These are phyloP conservation scores for Vicia villosa DNA, from an alignment of 306 rosid genomes.

Conservation along the genomic window DNA sequence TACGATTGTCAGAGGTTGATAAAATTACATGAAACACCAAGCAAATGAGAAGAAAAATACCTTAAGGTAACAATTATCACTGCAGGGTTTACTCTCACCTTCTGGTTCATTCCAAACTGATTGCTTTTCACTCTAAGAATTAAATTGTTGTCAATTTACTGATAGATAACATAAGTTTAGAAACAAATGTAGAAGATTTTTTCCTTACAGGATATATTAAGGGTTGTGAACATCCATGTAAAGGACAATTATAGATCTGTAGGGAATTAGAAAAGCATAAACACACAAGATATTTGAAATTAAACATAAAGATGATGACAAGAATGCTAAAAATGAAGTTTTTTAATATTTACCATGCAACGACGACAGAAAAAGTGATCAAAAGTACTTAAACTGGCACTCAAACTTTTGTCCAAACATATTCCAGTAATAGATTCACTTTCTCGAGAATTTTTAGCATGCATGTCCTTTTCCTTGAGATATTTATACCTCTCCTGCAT, in stretches of 20 bases:
- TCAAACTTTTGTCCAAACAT: slow-evolving; percentile 65
- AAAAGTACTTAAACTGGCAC: slow-evolving; percentile 60
- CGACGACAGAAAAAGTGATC: slow-evolving; percentile 86
- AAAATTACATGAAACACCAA: not conserved
- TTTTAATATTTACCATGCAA: slow-evolving; percentile 62
- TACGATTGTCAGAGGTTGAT: too few relatives aligned
- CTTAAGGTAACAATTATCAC: slow-evolving; percentile 71
- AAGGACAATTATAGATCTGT: slow-evolving; percentile 71
- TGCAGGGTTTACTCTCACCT: slow-evolving; percentile 65
- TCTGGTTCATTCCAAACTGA: slow-evolving; percentile 62
- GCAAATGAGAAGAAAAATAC: slow-evolving; percentile 45
- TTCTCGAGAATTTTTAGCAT: slow-evolving; percentile 42
- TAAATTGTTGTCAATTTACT: slow-evolving; percentile 38
- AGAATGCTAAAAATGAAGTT: slow-evolving; percentile 18
- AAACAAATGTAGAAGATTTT: slow-evolving; percentile 22
- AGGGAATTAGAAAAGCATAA: slow-evolving; percentile 34
- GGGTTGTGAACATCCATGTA: slow-evolving; percentile 73
- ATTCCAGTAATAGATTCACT: slow-evolving; percentile 43
- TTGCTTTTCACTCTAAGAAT: slow-evolving; percentile 69
- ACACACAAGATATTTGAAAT: slow-evolving; percentile 1
- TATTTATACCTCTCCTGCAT: slow-evolving; percentile 64
- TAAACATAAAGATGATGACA: slow-evolving; percentile 1
- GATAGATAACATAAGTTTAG: slow-evolving; percentile 13
- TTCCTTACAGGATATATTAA: slow-evolving; percentile 71
- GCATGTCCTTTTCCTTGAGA: slow-evolving; percentile 54